A percentile compares a stretch with the other conserved stretches of the same genome.
These are phyloP conservation scores for Monosporozyma aquatica DNA, from an alignment of 805 yeast genomes.

Conservation along the genomic window DNA sequence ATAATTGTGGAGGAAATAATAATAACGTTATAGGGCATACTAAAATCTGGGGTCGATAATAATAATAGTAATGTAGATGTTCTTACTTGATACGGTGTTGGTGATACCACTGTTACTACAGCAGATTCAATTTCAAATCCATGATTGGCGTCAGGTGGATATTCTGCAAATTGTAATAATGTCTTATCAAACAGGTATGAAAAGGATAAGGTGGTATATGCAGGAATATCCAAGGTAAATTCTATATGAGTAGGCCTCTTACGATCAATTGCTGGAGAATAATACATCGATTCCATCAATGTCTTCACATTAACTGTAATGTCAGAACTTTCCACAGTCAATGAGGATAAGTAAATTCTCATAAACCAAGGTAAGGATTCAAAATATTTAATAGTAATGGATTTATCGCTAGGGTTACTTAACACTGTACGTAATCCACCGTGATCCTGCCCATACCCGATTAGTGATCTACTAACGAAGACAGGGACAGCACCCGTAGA, in stretches of 20 bases:
- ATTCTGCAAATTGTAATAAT: slow-evolving; percentile 73
- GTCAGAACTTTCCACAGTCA: slow-evolving; percentile 32
- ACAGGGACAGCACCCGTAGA: slow-evolving; percentile 49
- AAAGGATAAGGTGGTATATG: slow-evolving; percentile 48
- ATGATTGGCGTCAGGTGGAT: slow-evolving; percentile 99
- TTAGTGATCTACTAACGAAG: slow-evolving; percentile 70
- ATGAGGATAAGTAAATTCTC: slow-evolving; percentile 69
- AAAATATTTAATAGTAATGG: slow-evolving; percentile 50
- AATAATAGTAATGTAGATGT: slow-evolving; percentile 82
- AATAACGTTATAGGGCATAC: slow-evolving; percentile 97
- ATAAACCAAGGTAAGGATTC: slow-evolving; percentile 92
- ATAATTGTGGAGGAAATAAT: slow-evolving; percentile 87
- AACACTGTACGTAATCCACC: slow-evolving; percentile 82
- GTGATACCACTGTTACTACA: slow-evolving; percentile 49
- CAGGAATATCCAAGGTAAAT: slow-evolving; percentile 54
- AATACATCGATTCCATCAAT: slow-evolving; percentile 45
- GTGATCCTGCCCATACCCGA: slow-evolving; percentile 84
- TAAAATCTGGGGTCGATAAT: slow-evolving; percentile 93
- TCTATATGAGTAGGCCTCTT: slow-evolving; percentile 78
- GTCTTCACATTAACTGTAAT: slow-evolving; percentile 20
- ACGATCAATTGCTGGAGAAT: slow-evolving; percentile 73
- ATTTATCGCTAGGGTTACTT: slow-evolving; percentile 49
- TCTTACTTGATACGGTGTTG: slow-evolving; percentile 44
- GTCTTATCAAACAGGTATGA: slow-evolving; percentile 83
- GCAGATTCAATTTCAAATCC: slow-evolving; percentile 95